phyloP scores from a whole-genome alignment of 2,329 filamentous ascomycete species.

The Microdochium trichocladiopsis region DNA sequence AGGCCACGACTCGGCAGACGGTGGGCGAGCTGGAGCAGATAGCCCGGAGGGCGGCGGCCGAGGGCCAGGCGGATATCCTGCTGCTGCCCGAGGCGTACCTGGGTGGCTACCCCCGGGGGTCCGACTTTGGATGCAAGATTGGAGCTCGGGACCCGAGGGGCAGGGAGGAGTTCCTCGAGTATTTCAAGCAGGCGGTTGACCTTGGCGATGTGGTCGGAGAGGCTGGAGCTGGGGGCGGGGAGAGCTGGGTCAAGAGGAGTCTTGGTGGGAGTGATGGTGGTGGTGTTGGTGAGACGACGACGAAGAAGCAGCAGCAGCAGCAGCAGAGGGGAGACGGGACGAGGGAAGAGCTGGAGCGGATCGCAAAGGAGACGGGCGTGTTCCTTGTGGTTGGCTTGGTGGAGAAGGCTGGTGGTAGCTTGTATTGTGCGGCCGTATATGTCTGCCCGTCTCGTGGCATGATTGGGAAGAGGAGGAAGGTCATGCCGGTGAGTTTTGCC shows the following conservation, averaged over 20 bases:
- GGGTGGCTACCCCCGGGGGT: constrained; percentile 83
- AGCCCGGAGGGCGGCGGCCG: constrained; percentile 53
- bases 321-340: constrained; percentile 65
- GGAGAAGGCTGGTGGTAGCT: constrained; percentile 70
- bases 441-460: constrained; percentile 68
- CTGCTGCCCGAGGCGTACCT: constrained; percentile 90
- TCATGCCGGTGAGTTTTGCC: constrained; percentile 66
- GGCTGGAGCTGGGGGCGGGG: constrained; percentile 57
- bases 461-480: constrained; percentile 82
- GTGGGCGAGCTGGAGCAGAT: constrained; percentile 58
- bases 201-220: constrained; percentile 67
- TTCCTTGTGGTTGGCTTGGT: constrained; percentile 77
- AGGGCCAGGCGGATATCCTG: constrained; percentile 53
- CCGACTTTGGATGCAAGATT: constrained; percentile 67
- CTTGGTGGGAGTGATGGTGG: constrained; percentile 30
- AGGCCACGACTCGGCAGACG: constrained; percentile 47
- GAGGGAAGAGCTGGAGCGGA: constrained; percentile 68
- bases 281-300: constrained; percentile 21
- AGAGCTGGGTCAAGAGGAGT: constrained; percentile 61
- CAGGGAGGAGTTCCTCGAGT: constrained; percentile 73
- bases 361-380: constrained; percentile 71
- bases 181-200: constrained; percentile 75
- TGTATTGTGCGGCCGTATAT: constrained; percentile 81
- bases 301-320: constrained; percentile 34
- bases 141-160: constrained; percentile 65